A percentile compares a stretch with the other conserved stretches of the same genome.
These are phyloP conservation scores for Lachnellula occidentalis DNA, from an alignment of 2,329 filamentous ascomycete genomes.

Conservation along the genomic window DNA sequence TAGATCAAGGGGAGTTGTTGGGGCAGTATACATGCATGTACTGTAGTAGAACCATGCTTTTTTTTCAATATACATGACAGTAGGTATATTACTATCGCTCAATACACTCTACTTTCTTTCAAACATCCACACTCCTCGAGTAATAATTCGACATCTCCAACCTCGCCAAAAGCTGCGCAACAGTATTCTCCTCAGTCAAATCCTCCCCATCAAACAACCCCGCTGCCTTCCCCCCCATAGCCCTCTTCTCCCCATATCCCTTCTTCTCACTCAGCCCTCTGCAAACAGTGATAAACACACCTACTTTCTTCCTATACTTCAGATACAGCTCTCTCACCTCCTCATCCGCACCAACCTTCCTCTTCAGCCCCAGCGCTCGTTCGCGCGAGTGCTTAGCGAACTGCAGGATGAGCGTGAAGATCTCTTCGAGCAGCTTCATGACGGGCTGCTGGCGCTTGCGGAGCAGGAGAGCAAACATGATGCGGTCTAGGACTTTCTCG, in stretches of 20 bases:
- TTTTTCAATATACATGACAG: no score
- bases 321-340: conserved; percentile 51
- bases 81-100: no score
- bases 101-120: background rate
- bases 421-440: conserved; percentile 67
- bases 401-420: conserved; percentile 65
- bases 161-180: conserved; percentile 62
- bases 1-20: no score
- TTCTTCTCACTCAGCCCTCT: conserved; percentile 61
- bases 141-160: conserved; percentile 71
- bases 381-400: conserved; percentile 54
- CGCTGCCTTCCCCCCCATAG: conserved; percentile 21
- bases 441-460: conserved; percentile 70
- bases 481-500: conserved; percentile 66
- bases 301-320: conserved; percentile 64
- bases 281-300: conserved; percentile 70
- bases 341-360: conserved; percentile 31
- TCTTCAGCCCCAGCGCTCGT: conserved; percentile 33
- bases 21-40: no score
- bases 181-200: conserved; percentile 48
- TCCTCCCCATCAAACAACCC: conserved; percentile 34
- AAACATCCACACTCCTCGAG: conserved; percentile 17
- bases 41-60: no score
- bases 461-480: conserved; percentile 68
- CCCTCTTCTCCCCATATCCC: conserved; percentile 29